Evolutionary conservation across 768 basidiomycete species (phyloP).

Genomic region (Amyloporia xantha): DNA sequence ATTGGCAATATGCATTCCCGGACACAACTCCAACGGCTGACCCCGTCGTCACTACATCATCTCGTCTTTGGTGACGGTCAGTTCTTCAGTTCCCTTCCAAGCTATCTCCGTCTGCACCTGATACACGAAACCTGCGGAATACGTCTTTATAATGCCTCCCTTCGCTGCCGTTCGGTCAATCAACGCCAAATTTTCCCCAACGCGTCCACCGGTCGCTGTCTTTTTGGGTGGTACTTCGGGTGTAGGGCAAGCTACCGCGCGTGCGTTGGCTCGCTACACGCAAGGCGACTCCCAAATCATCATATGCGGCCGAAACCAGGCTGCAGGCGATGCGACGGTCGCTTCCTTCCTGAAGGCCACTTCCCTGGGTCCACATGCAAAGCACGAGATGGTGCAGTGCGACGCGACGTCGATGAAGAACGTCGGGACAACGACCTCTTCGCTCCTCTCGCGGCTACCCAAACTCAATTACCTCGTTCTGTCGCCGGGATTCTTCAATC

Average conservation of each 20-base stretch:
- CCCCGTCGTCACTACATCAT: no score
- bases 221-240: conserved; percentile 31
- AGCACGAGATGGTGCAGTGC: conserved; percentile 44
- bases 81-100: no score
- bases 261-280: conserved; percentile 37
- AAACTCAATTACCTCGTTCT: conserved; percentile 51
- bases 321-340: conserved; percentile 42
- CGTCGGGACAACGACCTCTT: conserved; percentile 29
- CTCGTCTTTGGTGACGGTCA: no score
- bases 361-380: conserved; percentile 1
- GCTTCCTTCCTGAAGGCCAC: conserved; percentile 33
- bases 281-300: conserved; percentile 46
- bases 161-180: conserved; percentile 12
- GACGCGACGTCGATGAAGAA: conserved; percentile 48
- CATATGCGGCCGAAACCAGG: conserved; percentile 44
- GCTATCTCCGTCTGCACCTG: no score
- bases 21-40: no score
- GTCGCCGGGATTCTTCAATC: conserved; percentile 35
- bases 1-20: no score
- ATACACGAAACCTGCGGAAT: no score
- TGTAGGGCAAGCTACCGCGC: conserved; percentile 38
- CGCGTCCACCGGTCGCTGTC: conserved; percentile 23
- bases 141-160: no score
- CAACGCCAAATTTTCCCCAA: conserved; percentile 12
- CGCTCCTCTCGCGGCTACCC: conserved; percentile 27